phyloP scores from a whole-genome alignment of 1,284 basidiomycete genomes.

The Gomphus sp. region DNA sequence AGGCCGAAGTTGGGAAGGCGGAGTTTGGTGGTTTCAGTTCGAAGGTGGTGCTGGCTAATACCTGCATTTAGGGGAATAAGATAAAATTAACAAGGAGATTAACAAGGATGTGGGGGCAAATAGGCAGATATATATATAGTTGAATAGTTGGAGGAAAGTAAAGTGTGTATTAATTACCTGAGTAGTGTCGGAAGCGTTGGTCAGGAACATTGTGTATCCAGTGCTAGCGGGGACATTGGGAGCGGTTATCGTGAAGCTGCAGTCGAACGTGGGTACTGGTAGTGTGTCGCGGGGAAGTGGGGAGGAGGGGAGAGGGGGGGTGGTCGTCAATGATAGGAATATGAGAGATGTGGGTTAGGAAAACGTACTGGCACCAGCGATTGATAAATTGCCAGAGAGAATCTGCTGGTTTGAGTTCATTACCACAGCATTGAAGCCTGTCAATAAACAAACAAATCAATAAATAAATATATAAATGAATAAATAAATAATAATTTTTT shows the following conservation, averaged over 20 bases:
- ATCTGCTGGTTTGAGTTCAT: background rate
- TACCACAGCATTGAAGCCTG: constrained; percentile 8
- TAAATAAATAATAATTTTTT: too few relatives aligned
- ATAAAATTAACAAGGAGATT: background rate
- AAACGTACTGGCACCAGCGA: constrained; percentile 1
- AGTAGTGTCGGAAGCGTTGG: constrained; percentile 46
- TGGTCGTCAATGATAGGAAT: too few relatives aligned
- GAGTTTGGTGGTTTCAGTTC: constrained; percentile 58
- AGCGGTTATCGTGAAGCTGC: constrained; percentile 44
- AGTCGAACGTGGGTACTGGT: constrained; percentile 48
- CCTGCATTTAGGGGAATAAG: constrained; percentile 25
- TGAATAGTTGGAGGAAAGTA: constrained; percentile 8
- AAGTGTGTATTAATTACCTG: constrained; percentile 28
- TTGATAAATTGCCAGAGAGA: constrained; percentile 3
- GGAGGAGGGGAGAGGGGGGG: too few relatives aligned
- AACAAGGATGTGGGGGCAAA: background rate
- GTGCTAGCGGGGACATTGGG: constrained; percentile 30
- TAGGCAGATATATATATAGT: background rate
- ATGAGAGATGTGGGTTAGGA: too few relatives aligned
- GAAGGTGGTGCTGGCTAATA: constrained; percentile 58
- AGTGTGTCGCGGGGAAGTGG: background rate
- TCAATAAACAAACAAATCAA: background rate
- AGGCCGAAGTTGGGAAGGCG: constrained; percentile 41
- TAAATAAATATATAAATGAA: too few relatives aligned
- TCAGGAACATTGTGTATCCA: constrained; percentile 50